A percentile compares a stretch with the other conserved stretches of the same genome.
phyloP scores from a whole-genome alignment of 108 stramenopile genomes.

The Nitzschia palea region DNA sequence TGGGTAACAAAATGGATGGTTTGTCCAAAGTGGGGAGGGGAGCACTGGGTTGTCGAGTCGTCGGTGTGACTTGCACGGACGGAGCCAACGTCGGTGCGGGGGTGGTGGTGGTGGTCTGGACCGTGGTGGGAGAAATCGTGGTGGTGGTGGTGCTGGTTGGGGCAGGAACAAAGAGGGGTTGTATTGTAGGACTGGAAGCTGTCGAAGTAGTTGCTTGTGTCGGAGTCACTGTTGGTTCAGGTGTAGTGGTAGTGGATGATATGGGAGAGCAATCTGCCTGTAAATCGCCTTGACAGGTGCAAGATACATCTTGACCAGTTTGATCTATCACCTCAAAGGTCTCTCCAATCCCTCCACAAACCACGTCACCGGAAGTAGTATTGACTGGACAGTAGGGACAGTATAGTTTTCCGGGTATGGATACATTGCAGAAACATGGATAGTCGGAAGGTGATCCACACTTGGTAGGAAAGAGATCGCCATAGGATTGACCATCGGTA shows the following conservation, averaged over 20 bases:
- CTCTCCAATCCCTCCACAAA: not conserved
- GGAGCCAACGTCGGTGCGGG: not conserved
- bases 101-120: not conserved
- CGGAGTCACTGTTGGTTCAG: not conserved
- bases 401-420: constrained; percentile 3
- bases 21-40: constrained; percentile 8
- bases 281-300: not conserved
- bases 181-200: not conserved
- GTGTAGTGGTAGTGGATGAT: not conserved
- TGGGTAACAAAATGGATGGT: constrained; percentile 7
- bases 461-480: constrained; percentile 6
- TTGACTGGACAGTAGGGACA: constrained; percentile 8
- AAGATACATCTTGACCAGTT: not conserved
- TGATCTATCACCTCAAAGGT: not conserved
- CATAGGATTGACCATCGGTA: constrained; percentile 9
- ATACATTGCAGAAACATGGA: constrained; percentile 21
- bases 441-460: constrained; percentile 8
- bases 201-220: not conserved
- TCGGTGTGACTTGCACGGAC: not conserved
- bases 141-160: not conserved
- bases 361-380: constrained; percentile 8
- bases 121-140: not conserved
- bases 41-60: not conserved
- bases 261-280: not conserved
- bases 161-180: not conserved